Evolutionary conservation across 129 eudicot genomes (phyloP).

Genomic region (Flaveria brownii): DNA sequence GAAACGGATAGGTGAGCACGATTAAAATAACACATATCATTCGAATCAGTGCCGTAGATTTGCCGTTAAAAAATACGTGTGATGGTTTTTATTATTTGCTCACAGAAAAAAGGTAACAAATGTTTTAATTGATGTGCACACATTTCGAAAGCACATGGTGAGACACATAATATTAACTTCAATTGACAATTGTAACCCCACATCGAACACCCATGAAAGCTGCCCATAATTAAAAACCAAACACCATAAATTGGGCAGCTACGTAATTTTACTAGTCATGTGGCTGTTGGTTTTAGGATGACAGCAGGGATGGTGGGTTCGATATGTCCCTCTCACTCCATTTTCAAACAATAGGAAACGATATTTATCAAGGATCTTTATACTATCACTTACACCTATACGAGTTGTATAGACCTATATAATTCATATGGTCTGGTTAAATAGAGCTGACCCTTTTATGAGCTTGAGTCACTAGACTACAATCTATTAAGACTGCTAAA

Average conservation of each 20-base stretch:
- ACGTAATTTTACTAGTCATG: slow-evolving; percentile 21
- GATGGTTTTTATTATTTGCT: background rate
- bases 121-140: slow-evolving; percentile 26
- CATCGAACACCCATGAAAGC: slow-evolving; percentile 36
- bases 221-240: slow-evolving; percentile 31
- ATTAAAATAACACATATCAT: too few relatives aligned
- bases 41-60: too few relatives aligned
- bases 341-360: background rate
- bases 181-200: slow-evolving; percentile 32
- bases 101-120: slow-evolving; percentile 17
- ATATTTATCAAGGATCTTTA: background rate
- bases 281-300: slow-evolving; percentile 26
- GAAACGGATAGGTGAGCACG: too few relatives aligned
- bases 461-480: too few relatives aligned
- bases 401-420: too few relatives aligned
- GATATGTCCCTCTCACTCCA: slow-evolving; percentile 14
- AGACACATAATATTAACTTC: slow-evolving; percentile 26
- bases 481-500: too few relatives aligned
- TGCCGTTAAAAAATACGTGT: background rate
- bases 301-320: slow-evolving; percentile 19
- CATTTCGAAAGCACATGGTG: slow-evolving; percentile 35
- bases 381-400: too few relatives aligned
- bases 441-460: too few relatives aligned
- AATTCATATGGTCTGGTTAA: too few relatives aligned
- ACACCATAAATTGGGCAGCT: slow-evolving; percentile 25